These are phyloP conservation scores for Epichloe gansuensis DNA, from an alignment of 2,329 filamentous ascomycete species.

Conservation along the genomic window DNA sequence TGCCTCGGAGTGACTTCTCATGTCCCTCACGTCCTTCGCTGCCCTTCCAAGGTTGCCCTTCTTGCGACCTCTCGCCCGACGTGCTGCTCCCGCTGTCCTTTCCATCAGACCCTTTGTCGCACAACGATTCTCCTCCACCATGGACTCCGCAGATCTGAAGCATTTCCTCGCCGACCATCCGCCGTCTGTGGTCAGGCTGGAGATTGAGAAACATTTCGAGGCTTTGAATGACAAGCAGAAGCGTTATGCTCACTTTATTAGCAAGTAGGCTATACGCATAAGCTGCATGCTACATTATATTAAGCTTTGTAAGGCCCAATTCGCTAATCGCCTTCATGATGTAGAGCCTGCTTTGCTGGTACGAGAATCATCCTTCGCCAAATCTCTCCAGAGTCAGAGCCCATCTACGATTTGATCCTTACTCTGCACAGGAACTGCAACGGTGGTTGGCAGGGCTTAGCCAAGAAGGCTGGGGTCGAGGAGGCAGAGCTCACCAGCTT, in stretches of 20 bases:
- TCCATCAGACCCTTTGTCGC: background rate
- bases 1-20: slow-evolving; percentile 10
- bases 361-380: slow-evolving; percentile 69
- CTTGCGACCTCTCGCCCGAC: slow-evolving; percentile 16
- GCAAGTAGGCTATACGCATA: slow-evolving; percentile 42
- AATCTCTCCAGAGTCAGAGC: slow-evolving; percentile 68
- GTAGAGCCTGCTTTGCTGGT: slow-evolving; percentile 62
- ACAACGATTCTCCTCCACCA: slow-evolving; percentile 22
- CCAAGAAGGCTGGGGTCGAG: slow-evolving; percentile 49
- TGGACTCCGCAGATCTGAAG: slow-evolving; percentile 47
- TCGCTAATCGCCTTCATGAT: background rate
- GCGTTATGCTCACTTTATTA: slow-evolving; percentile 84
- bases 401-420: slow-evolving; percentile 71
- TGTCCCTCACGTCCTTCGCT: slow-evolving; percentile 23
- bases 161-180: slow-evolving; percentile 88
- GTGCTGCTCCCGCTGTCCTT: background rate
- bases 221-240: slow-evolving; percentile 63
- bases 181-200: slow-evolving; percentile 73
- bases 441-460: slow-evolving; percentile 60
- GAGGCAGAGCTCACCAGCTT: slow-evolving; percentile 53
- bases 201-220: slow-evolving; percentile 89
- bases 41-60: slow-evolving; percentile 23
- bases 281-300: too few relatives aligned
- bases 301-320: background rate
- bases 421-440: slow-evolving; percentile 51